Conservation (phyloP, 2,329 filamentous ascomycete species). For the Trichoderma harzianum region DNA sequence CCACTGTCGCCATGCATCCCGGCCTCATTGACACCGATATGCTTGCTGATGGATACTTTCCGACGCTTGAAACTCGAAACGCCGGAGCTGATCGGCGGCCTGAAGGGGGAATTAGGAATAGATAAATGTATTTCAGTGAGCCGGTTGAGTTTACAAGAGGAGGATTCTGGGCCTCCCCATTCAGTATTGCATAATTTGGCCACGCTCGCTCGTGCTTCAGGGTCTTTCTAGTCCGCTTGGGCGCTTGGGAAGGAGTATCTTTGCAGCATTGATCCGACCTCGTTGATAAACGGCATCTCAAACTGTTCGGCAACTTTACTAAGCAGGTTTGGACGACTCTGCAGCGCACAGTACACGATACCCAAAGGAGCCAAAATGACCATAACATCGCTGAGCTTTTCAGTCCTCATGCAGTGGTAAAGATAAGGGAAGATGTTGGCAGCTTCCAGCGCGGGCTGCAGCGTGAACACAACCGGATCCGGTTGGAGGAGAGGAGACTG, state of each 20-base stretch:
- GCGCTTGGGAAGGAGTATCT: background rate
- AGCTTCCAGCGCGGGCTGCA: background rate
- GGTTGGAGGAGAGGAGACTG: background rate
- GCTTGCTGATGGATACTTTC: no score
- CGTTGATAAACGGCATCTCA: background rate
- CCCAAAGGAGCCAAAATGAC: background rate
- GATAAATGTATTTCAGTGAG: no score
- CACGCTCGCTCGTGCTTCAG: background rate
- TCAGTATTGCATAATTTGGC: no score
- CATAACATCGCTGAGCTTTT: background rate
- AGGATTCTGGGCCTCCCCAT: no score
- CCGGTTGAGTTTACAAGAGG: no score
- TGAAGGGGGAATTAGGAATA: no score
- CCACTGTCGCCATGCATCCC: no score
- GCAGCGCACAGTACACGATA: background rate
- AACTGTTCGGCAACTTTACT: background rate
- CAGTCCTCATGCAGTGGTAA: background rate
- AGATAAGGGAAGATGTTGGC: background rate
- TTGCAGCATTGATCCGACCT: background rate
- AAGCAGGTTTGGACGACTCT: background rate
- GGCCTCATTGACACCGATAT: no score
- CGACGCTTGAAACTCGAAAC: no score
- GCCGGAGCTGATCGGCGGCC: no score
- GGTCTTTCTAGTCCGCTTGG: background rate
- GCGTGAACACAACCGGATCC: background rate